A percentile compares a stretch with the other conserved stretches of the same genome.
Conservation (phyloP, 441 rosid species). For the Erodium trifolium region DNA sequence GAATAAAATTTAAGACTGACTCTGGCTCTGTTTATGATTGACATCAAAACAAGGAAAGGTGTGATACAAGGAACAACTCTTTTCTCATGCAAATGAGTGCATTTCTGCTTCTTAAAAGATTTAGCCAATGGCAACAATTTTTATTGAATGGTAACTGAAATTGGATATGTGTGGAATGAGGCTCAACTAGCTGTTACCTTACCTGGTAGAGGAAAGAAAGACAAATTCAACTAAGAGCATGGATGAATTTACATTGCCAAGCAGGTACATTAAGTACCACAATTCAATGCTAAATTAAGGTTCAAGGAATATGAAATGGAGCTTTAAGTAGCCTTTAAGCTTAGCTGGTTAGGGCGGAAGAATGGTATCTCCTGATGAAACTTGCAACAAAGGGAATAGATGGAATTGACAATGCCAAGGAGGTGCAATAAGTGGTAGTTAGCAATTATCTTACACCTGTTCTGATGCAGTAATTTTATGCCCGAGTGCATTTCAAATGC, state of each 20-base stretch:
- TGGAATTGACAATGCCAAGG: neutral
- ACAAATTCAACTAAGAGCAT: neutral
- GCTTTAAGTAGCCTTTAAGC: neutral
- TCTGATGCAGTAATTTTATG: neutral
- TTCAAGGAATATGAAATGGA: neutral
- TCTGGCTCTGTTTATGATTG: neutral
- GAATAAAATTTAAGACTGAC: neutral
- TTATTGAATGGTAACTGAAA: neutral
- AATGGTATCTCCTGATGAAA: neutral
- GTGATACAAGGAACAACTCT: neutral
- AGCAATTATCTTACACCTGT: neutral
- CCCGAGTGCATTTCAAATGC: neutral
- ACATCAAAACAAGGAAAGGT: neutral
- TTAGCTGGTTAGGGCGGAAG: neutral
- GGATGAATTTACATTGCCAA: neutral
- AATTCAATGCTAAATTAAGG: neutral
- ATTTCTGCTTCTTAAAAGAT: neutral
- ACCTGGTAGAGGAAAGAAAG: neutral
- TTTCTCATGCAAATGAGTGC: neutral
- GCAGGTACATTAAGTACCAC: neutral
- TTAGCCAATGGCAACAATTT: neutral
- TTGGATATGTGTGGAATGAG: neutral
- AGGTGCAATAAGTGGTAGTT: neutral
- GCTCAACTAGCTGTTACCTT: neutral
- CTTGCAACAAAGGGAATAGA: neutral